Evolutionary conservation across 345 rosid species (phyloP).

Genomic region (Brassica incana): DNA sequence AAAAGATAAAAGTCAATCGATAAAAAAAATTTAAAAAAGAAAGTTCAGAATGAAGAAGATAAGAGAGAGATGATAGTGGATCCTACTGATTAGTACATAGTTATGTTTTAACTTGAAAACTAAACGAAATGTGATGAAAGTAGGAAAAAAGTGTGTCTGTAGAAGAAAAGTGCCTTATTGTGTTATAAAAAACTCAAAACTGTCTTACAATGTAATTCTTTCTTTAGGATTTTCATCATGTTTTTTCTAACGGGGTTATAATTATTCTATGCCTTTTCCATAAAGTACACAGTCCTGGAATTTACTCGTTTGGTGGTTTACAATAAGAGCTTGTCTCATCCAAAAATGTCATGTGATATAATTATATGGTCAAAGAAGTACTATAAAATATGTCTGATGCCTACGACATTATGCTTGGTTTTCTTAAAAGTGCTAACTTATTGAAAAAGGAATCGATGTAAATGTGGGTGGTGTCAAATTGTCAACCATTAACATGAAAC

Average conservation of each 20-base stretch:
- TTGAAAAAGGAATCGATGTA: background rate
- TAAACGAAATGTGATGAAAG: no score
- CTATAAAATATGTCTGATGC: constrained; percentile 11
- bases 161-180: no score
- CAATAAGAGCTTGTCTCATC: constrained; percentile 32
- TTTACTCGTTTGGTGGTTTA: constrained; percentile 38
- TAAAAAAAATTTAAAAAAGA: no score
- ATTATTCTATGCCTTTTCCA: background rate
- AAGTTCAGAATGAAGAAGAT: no score
- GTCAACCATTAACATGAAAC: background rate
- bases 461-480: background rate
- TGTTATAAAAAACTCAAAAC: no score
- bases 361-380: constrained; percentile 22
- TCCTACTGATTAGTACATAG: no score
- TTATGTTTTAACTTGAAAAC: no score
- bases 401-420: constrained; percentile 17
- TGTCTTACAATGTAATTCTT: no score
- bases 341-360: constrained; percentile 30
- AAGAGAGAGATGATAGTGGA: no score
- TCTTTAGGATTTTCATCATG: background rate
- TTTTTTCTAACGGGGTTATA: background rate
- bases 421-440: constrained; percentile 1
- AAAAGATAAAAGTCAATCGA: no score
- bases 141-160: no score
- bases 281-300: constrained; percentile 32